These are phyloP conservation scores for Aquilaria yunnanensis DNA, from an alignment of 345 rosid genomes.

Conservation along the genomic window DNA sequence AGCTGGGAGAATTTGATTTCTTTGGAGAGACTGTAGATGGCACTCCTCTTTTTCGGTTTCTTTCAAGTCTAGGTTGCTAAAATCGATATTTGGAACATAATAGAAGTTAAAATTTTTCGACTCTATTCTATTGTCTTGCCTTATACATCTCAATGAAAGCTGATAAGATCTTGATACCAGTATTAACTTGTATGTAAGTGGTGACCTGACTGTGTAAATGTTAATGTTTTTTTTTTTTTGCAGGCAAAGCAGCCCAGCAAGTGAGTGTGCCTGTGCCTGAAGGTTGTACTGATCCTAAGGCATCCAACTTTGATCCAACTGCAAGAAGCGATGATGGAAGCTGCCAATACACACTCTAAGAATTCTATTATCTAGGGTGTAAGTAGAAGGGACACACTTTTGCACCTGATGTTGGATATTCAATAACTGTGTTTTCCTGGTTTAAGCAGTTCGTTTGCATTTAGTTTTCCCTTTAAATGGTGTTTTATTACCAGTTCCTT, in stretches of 20 bases:
- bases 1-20: no score
- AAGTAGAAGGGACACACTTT: background rate
- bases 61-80: no score
- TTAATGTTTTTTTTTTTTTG: constrained; percentile 10
- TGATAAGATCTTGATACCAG: no score
- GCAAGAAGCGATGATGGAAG: constrained; percentile 96
- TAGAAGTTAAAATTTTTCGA: no score
- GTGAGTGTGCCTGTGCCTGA: constrained; percentile 64
- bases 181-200: no score
- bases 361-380: constrained; percentile 1
- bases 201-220: no score
- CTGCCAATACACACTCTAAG: constrained; percentile 42
- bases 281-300: constrained; percentile 74
- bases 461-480: background rate
- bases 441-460: constrained; percentile 2
- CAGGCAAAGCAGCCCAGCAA: constrained; percentile 92
- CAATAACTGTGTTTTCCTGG: constrained; percentile 3
- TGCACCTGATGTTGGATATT: constrained; percentile 8
- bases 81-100: no score
- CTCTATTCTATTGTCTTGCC: no score
- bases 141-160: no score
- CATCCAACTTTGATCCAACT: constrained; percentile 78
- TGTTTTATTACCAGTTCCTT: background rate
- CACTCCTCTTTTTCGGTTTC: no score
- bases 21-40: no score